These are phyloP conservation scores for Eutrema salsugineum DNA, from an alignment of 441 rosid genomes.

Conservation along the genomic window DNA sequence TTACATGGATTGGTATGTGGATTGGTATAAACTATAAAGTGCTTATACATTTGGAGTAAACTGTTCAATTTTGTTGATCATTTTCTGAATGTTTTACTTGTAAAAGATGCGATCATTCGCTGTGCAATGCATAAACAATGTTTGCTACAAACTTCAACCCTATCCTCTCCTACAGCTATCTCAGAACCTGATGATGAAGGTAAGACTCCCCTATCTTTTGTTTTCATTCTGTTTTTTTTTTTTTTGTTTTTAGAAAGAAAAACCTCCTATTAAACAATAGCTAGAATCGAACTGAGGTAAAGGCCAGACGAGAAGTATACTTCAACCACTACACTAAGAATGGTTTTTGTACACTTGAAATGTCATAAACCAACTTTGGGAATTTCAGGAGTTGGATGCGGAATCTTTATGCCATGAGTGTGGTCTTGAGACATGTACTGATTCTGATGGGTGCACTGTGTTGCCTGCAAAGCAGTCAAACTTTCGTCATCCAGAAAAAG, in stretches of 20 bases:
- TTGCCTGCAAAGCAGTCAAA: constrained; percentile 70
- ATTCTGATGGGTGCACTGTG: constrained; percentile 51
- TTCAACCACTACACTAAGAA: no score
- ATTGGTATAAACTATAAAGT: not conserved
- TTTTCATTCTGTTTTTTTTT: no score
- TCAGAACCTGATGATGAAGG: constrained; percentile 70
- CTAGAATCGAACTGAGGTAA: no score
- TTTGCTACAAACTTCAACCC: constrained; percentile 91
- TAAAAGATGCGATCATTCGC: constrained; percentile 63
- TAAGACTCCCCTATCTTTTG: not conserved
- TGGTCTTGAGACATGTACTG: constrained; percentile 56
- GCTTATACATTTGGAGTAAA: not conserved
- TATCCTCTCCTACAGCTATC: constrained; percentile 65
- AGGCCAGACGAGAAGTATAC: no score
- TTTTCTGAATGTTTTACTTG: constrained; percentile 7
- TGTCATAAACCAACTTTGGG: not conserved
- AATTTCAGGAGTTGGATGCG: constrained; percentile 60
- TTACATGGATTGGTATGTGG: not conserved
- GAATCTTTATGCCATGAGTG: constrained; percentile 73
- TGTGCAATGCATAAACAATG: constrained; percentile 59
- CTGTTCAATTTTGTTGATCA: not conserved
- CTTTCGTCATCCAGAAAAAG: constrained; percentile 47
- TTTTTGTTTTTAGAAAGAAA: no score
- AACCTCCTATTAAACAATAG: no score
- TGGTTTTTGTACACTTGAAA: not conserved